Base-by-base conservation (phyloP, 768 basidiomycete species). In the Rhodotorula diobovata region DNA sequence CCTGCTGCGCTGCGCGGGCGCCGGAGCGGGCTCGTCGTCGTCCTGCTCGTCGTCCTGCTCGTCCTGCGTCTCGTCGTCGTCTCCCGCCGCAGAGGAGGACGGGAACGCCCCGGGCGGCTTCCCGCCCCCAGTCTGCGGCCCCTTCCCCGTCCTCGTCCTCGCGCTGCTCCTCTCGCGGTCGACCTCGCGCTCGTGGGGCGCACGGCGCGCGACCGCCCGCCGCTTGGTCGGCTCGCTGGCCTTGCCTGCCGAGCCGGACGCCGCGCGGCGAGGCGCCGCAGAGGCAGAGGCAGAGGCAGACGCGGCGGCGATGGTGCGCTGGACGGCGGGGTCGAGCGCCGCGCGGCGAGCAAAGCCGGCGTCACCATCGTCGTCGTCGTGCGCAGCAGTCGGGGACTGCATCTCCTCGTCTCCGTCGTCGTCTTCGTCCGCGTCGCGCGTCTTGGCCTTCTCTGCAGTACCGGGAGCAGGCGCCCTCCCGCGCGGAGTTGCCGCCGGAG, bases 91-190 rank as follows among this genome's bases (percentile, higher is more conserved):
- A 20, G 45, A 23, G 6, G 48, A 50, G 4, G 48, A 23, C 11
- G 66, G 71, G 51, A 71, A 71, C 4, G 70, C 70, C 0, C 70
- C 70, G 12, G 70, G 70, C 32, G 70, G 70, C 41, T 43, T 43
- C 14, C 14, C 41, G 14, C 14, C 6, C 14, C 41, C 3, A 66
- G 18, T 32, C n/a, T 60, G 28, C 68, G 8, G 34, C 34, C 15
- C 28, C 25, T 28, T n/a, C 51, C 14, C 20, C 46, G 11, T 10
- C 25, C 4, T 28, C 8, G 48, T 28, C 23, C 48, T 23, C 25
- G 23, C 3, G 37, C 8, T 61, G 46, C 66, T 62, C 56, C 34
- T 43, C 0, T n/a, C 28, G 41, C 21, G 32, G 35, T 67, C 64
- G 20, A 61, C 55, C 41, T 34, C 50, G 9, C 61, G 55, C 23